Evolutionary conservation across 768 basidiomycete genomes (phyloP).

Genomic region (Pleurotus platypus): DNA sequence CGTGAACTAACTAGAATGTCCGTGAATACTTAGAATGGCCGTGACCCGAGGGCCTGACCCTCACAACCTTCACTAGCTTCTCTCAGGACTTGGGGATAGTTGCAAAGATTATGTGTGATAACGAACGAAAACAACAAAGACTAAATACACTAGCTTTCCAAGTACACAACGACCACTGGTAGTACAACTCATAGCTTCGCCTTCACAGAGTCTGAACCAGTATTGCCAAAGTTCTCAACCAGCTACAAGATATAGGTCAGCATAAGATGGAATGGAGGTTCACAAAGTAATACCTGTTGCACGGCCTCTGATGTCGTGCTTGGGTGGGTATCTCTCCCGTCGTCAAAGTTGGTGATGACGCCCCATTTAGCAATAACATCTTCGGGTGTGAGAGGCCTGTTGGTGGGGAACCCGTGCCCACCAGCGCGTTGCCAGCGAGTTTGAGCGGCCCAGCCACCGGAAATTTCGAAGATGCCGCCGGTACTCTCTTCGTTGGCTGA

Average conservation of each 20-base stretch:
- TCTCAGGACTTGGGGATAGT: not conserved
- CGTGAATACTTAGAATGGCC: too few species aligned
- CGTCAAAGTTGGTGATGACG: slow-evolving; percentile 81
- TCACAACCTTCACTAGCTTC: too few species aligned
- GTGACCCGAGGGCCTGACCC: too few species aligned
- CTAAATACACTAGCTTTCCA: not conserved
- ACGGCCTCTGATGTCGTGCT: slow-evolving; percentile 70
- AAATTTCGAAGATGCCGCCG: slow-evolving; percentile 80
- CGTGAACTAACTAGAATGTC: too few species aligned
- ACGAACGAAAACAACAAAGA: not conserved
- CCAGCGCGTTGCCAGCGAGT: slow-evolving; percentile 91
- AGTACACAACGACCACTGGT: not conserved
- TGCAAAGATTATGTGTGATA: not conserved
- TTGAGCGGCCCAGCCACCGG: slow-evolving; percentile 89
- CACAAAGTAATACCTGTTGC: slow-evolving; percentile 49
- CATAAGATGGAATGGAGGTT: not conserved
- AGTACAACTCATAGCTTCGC: slow-evolving; percentile 43
- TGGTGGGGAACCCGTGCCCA: slow-evolving; percentile 84
- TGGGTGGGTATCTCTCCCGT: slow-evolving; percentile 83
- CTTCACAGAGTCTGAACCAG: slow-evolving; percentile 35
- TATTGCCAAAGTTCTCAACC: slow-evolving; percentile 50
- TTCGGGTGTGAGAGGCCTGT: slow-evolving; percentile 74
- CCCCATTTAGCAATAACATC: slow-evolving; percentile 78
- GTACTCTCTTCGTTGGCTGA: slow-evolving; percentile 69
- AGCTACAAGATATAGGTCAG: slow-evolving; percentile 22